Evolutionary conservation across 2,329 filamentous ascomycete species (phyloP), one percentile per base, ranked within the genome.

Genomic region (Penicillium italicum): DNA sequence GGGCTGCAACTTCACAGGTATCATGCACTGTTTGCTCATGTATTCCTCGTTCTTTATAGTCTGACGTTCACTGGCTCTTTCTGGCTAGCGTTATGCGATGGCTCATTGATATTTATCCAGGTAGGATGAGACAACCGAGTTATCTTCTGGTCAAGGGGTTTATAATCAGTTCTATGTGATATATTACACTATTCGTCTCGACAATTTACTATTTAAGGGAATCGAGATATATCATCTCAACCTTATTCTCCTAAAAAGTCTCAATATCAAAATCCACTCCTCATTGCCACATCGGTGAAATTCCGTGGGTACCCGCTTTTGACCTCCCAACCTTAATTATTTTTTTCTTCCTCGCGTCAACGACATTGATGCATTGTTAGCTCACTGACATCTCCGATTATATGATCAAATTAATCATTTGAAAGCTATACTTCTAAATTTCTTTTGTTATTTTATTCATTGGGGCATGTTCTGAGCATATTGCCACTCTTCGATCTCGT

Each of bases 241-340:
- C 26, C 5, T 36, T 36, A 14, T 47, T 46, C 18, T 16, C 28
- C 8, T 24, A 1, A 45, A 33, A 45, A 33, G 18, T 22, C 14
- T 4, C 18, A 22, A 34, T 46, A 46, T 46, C 43, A 34, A 24
- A 46, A n/a, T 12, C 18, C 7, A 16, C 12, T 37, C 12, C 18
- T 5, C 43, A 46, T 62, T 46, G 59, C 59, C 61, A 62, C 61
- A 46, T 57, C 56, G 51, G 53, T 37, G 49, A 33, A 60, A 52
- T 56, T 62, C 62, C 63, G 63, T 58, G 40, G 55, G 61, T 65
- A 66, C 63, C 63, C 62, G 62, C 62, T 63, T 65, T 66, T 64
- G 59, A 38, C 62, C 60, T 62, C 60, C 20, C 55, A 62, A 63
- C 61, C 57, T 65, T 62, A 63, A 62, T 55, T 62, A n/a, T 60